A percentile compares a stretch with the other conserved stretches of the same genome.
Conservation (phyloP, 2,329 filamentous ascomycete genomes). For the Colletotrichum liriopes region DNA sequence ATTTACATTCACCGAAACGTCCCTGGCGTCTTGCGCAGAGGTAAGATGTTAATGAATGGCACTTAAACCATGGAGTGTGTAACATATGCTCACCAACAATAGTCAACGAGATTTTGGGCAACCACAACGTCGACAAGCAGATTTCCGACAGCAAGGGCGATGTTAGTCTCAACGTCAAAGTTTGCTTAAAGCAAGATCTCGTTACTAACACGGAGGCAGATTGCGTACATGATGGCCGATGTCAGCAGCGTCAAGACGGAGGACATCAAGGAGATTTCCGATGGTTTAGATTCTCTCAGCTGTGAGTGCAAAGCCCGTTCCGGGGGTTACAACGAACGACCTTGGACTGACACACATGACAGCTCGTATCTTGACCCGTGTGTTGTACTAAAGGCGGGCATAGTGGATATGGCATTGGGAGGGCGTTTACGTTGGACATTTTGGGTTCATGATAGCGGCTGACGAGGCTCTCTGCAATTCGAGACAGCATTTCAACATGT, state of each 20-base stretch:
- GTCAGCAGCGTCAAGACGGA: constrained; percentile 86
- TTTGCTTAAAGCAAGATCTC: not conserved
- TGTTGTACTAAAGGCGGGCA: constrained; percentile 57
- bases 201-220: constrained; percentile 57
- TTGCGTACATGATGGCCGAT: constrained; percentile 98
- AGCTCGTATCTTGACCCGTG: constrained; percentile 64
- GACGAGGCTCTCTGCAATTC: constrained; percentile 11
- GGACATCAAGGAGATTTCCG: constrained; percentile 89
- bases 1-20: constrained; percentile 98
- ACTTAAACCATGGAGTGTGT: not conserved
- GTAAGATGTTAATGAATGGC: constrained; percentile 55
- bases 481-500: constrained; percentile 40
- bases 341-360: constrained; percentile 17
- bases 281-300: constrained; percentile 84
- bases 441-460: constrained; percentile 15
- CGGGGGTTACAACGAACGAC: constrained; percentile 2
- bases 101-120: constrained; percentile 95
- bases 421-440: constrained; percentile 27
- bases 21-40: constrained; percentile 91
- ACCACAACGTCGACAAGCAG: constrained; percentile 99
- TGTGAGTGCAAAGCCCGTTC: constrained; percentile 69
- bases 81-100: constrained; percentile 11
- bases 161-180: constrained; percentile 61
- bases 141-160: constrained; percentile 97
- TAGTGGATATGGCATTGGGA: constrained; percentile 22